Conservation (phyloP, 495 filamentous ascomycete genomes). For the Penicillium flavigenum region DNA sequence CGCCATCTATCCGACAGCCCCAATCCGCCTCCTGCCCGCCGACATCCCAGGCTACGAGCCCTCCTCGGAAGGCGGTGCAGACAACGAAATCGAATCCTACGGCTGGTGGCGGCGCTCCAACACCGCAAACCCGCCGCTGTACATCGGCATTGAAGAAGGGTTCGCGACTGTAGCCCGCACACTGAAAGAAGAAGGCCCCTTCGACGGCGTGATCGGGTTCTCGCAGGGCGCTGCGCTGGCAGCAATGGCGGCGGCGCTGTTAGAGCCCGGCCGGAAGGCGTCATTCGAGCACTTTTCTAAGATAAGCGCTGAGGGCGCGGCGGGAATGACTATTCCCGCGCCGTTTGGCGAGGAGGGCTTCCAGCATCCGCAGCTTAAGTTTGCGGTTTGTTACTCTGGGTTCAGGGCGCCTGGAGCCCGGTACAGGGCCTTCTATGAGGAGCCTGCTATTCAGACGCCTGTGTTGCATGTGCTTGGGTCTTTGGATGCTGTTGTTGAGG, state of each 20-base stretch:
- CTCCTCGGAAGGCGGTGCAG: slow-evolving; percentile 34
- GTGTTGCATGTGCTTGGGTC: slow-evolving; percentile 79
- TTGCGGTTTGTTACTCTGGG: slow-evolving; percentile 76
- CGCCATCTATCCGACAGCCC: slow-evolving; percentile 54
- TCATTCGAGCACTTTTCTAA: slow-evolving; percentile 43
- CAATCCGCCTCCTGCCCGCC: slow-evolving; percentile 55
- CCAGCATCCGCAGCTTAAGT: slow-evolving; percentile 64
- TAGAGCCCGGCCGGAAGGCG: slow-evolving; percentile 57
- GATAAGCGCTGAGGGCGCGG: slow-evolving; percentile 23
- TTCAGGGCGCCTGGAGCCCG: slow-evolving; percentile 65
- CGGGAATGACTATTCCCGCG: slow-evolving; percentile 48
- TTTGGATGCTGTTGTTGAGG: slow-evolving; percentile 86
- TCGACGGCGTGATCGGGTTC: slow-evolving; percentile 77
- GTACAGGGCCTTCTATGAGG: slow-evolving; percentile 70
- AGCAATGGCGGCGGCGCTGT: slow-evolving; percentile 61
- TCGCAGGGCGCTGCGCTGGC: slow-evolving; percentile 68
- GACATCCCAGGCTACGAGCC: slow-evolving; percentile 71
- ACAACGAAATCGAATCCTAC: slow-evolving; percentile 60
- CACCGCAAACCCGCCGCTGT: slow-evolving; percentile 50
- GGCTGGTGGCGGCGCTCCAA: slow-evolving; percentile 79
- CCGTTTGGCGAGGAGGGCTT: slow-evolving; percentile 46
- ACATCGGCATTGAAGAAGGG: slow-evolving; percentile 65
- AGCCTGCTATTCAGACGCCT: slow-evolving; percentile 69
- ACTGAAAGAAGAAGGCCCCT: slow-evolving; percentile 57
- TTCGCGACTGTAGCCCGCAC: slow-evolving; percentile 57